Conservation (phyloP, 352 stramenopile species). For the Globisporangium takayamanum region DNA sequence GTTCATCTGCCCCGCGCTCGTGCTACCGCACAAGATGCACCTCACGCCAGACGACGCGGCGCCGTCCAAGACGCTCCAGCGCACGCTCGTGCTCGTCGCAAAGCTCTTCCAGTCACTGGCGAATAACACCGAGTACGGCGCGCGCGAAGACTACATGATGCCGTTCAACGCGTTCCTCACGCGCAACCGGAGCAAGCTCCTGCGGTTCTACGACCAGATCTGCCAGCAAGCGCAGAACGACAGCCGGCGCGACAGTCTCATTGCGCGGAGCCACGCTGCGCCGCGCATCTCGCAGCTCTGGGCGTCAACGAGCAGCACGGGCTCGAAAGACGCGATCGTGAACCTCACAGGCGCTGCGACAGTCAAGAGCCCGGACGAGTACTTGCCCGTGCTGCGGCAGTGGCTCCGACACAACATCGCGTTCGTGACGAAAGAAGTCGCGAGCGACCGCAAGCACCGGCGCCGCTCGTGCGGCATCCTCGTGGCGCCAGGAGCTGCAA, state of each 20-base stretch:
- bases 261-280: constrained; percentile 43
- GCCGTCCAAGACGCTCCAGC: constrained; percentile 47
- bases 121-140: constrained; percentile 69
- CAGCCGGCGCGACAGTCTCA: constrained; percentile 52
- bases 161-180: constrained; percentile 70
- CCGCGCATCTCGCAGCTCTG: constrained; percentile 68
- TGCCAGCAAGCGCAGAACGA: constrained; percentile 64
- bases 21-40: constrained; percentile 68
- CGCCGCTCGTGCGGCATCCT: constrained; percentile 17
- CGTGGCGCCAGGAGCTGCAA: not conserved
- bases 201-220: constrained; percentile 70
- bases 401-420: constrained; percentile 50
- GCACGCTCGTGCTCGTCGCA: constrained; percentile 64
- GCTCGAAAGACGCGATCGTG: constrained; percentile 21
- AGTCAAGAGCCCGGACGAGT: constrained; percentile 37
- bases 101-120: constrained; percentile 80
- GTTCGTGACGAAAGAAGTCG: constrained; percentile 39
- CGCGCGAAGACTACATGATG: constrained; percentile 69
- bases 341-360: constrained; percentile 30
- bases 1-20: constrained; percentile 67
- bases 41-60: constrained; percentile 38
- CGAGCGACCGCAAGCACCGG: constrained; percentile 45
- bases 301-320: constrained; percentile 6
- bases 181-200: constrained; percentile 48
- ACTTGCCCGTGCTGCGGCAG: constrained; percentile 34